Conservation (phyloP, 1,284 basidiomycete genomes). For the Sanghuangporus baumii region DNA sequence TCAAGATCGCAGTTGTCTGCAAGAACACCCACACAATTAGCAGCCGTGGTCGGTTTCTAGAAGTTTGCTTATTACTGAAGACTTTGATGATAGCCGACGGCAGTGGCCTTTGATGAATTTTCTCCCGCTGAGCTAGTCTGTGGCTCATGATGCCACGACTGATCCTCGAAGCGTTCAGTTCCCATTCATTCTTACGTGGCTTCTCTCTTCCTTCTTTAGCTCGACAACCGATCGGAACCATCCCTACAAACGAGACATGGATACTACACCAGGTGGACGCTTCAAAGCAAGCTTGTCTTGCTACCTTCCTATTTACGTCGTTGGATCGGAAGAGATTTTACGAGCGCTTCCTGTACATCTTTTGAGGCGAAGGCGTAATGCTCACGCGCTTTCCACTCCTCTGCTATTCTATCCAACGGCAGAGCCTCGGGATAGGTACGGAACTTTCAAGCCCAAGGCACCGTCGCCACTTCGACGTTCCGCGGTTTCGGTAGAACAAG, state of each 20-base stretch:
- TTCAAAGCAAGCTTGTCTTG: conserved; percentile 1
- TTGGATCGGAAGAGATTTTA: not conserved
- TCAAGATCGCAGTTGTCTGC: not conserved
- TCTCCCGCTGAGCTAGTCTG: not conserved
- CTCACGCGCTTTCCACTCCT: not conserved
- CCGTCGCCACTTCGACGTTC: not conserved
- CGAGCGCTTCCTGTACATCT: not conserved
- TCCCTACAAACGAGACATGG: not conserved
- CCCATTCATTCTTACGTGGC: not conserved
- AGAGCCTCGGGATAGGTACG: not conserved
- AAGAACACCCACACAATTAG: not conserved
- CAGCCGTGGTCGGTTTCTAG: not conserved
- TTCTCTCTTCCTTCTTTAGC: not conserved
- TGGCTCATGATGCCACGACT: not conserved
- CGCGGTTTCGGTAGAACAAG: not conserved
- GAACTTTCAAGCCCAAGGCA: not conserved
- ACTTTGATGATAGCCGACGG: not conserved
- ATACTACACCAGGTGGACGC: not conserved
- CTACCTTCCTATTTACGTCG: not conserved
- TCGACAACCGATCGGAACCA: not conserved
- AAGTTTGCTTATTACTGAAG: not conserved
- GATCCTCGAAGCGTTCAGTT: not conserved
- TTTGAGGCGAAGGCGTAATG: not conserved
- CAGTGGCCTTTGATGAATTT: not conserved
- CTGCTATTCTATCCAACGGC: not conserved